Evolutionary conservation across 495 filamentous ascomycete species (phyloP), one percentile per base, ranked within the genome.

Genomic region (Zalerion maritima): DNA sequence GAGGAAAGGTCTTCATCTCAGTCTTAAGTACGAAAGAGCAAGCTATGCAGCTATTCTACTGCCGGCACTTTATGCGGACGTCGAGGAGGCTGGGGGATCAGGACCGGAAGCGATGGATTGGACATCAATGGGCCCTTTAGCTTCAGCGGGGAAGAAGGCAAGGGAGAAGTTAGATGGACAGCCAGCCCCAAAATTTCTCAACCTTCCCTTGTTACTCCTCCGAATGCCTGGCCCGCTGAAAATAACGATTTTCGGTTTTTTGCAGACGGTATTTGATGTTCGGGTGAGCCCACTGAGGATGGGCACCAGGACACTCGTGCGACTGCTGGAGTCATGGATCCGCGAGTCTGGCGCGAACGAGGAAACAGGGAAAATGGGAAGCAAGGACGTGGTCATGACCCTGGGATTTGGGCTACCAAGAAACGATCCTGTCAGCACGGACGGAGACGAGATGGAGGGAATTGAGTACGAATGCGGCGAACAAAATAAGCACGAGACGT

Each of bases 191-290:
- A 20, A 34, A 0, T 62, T 64, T 24, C 15, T 61, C 3, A 14
- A 37, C 11, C 41, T 62, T 8, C 61, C 61, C 6, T 34, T 66
- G 4, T 40, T 66, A 10, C 39, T 66, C 7, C 41, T 58, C 11
- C 50, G 61, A 13, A 64, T 66, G 58, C 58, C 61, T 1, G 43
- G 45, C 0, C 42, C 57, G 1, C 41, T 64, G 4, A 64, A 61
- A 35, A 11, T 35, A 6, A 38, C 54, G 5, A 16, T 66, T 2
- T 12, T 39, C n/a, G 52, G 57, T n/a, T 66, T 62, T 24, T 39
- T 66, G n/a, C 45, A 50, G 0, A 52, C 34, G 12, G 41, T 49
- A 3, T 66, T 64, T 28, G 61, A 66, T 48, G 62, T 58, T 30
- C 58, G 60, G 24, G 46, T 62, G 21, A 59, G 46, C 16, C 36